Conservation (phyloP, 305 asterid species). For the Lippia alba region DNA sequence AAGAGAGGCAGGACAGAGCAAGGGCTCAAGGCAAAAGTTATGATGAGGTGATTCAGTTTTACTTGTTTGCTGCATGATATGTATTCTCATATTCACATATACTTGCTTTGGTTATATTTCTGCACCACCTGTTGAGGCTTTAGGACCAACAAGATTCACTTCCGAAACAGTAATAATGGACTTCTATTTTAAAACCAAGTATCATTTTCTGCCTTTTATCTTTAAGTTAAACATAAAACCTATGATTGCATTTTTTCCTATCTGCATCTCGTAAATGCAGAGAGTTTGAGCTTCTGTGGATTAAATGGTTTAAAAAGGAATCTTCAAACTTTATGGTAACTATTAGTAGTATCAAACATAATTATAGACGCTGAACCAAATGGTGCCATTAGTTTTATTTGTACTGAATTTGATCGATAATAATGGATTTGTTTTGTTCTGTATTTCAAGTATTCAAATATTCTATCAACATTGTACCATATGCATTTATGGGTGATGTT, state of each 20-base stretch:
- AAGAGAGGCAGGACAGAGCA: slow-evolving; percentile 89
- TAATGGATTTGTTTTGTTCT: background rate
- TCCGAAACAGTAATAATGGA: background rate
- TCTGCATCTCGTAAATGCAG: slow-evolving; percentile 8
- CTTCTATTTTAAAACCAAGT: background rate
- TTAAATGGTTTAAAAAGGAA: background rate
- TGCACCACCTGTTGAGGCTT: slow-evolving; percentile 3
- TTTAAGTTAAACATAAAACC: background rate
- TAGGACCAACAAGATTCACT: slow-evolving; percentile 1
- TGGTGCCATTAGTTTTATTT: slow-evolving; percentile 19
- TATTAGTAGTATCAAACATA: background rate
- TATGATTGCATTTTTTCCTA: background rate
- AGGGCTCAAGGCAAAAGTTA: slow-evolving; percentile 72
- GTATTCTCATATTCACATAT: slow-evolving; percentile 26
- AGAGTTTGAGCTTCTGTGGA: slow-evolving; percentile 12
- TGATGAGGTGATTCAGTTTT: slow-evolving; percentile 73
- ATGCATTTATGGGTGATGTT: slow-evolving; percentile 18
- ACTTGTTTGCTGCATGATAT: slow-evolving; percentile 21
- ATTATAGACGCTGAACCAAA: slow-evolving; percentile 1
- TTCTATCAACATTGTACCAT: slow-evolving; percentile 1
- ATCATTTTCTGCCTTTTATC: background rate
- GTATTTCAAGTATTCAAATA: background rate
- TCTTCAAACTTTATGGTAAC: background rate
- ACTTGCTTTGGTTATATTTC: background rate
- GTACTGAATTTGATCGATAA: slow-evolving; percentile 2